These are phyloP conservation scores for Beauveria caledonica DNA, from an alignment of 2,329 filamentous ascomycete species.

Conservation along the genomic window DNA sequence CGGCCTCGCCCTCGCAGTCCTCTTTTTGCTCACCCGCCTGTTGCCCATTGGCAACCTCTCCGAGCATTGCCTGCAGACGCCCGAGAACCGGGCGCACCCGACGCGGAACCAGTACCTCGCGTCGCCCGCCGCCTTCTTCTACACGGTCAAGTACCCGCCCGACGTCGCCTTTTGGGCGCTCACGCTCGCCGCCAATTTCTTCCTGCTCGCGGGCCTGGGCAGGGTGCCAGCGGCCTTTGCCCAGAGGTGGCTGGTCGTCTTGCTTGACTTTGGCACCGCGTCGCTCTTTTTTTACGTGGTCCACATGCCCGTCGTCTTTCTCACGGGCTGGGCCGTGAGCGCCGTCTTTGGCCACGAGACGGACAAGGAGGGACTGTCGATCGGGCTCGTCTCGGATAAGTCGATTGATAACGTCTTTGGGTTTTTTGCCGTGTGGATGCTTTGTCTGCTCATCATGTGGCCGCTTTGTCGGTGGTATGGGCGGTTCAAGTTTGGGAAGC, in stretches of 20 bases:
- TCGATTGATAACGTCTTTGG: conserved; percentile 31
- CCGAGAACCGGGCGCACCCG: conserved; percentile 25
- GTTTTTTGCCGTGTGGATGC: conserved; percentile 29
- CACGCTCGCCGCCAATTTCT: conserved; percentile 30
- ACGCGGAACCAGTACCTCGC: conserved; percentile 32
- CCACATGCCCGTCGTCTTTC: conserved; percentile 29
- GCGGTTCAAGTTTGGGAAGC: conserved; percentile 33
- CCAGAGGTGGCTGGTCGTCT: conserved; percentile 22
- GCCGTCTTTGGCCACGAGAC: conserved; percentile 27
- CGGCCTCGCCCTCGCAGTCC: conserved; percentile 22
- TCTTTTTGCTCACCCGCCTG: conserved; percentile 35
- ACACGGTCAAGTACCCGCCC: conserved; percentile 38
- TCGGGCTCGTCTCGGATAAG: conserved; percentile 16
- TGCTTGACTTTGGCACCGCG: conserved; percentile 37
- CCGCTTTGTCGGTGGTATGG: conserved; percentile 34
- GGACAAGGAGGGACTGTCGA: conserved; percentile 19
- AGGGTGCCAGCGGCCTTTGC: conserved; percentile 24
- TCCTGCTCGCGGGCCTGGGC: conserved; percentile 30
- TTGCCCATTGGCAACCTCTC: conserved; percentile 36
- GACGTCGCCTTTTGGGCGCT: conserved; percentile 38
- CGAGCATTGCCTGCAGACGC: conserved; percentile 32
- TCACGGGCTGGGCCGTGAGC: conserved; percentile 19
- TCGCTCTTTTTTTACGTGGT: conserved; percentile 38
- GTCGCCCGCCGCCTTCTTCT: conserved; percentile 36
- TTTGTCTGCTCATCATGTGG: conserved; percentile 30